Evolutionary conservation across 805 yeast genomes (phyloP).

Genomic region (Zygoascus flipseniorum): DNA sequence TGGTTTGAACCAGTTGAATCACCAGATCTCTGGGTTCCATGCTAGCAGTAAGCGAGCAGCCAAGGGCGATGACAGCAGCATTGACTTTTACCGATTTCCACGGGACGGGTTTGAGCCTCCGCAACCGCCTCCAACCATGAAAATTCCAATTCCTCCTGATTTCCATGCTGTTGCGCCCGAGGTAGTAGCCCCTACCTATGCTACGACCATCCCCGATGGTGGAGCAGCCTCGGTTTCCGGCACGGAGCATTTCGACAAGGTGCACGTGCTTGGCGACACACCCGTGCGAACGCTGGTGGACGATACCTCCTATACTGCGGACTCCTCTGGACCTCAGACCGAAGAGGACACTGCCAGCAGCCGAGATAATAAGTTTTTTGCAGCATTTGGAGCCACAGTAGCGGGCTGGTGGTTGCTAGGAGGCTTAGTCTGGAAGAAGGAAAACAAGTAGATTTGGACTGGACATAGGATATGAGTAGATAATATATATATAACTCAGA

Average conservation of each 20-base stretch:
- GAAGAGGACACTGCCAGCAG: constrained; percentile 7
- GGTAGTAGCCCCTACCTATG: constrained; percentile 7
- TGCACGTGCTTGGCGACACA: constrained; percentile 10
- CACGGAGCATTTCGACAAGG: constrained; percentile 16
- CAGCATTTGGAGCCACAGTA: constrained; percentile 25
- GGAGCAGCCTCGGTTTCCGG: constrained; percentile 19
- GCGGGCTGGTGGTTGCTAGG: constrained; percentile 31
- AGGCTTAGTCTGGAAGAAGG: constrained; percentile 13
- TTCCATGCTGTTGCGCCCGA: constrained; percentile 11
- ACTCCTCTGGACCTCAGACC: constrained; percentile 11
- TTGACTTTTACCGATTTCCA: constrained; percentile 27
- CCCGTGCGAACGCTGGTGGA: constrained; percentile 24
- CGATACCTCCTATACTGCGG: constrained; percentile 7
- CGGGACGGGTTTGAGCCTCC: constrained; percentile 8
- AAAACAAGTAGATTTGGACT: neutral
- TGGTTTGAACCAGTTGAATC: neutral
- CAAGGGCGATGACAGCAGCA: constrained; percentile 28
- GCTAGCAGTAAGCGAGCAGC: constrained; percentile 10
- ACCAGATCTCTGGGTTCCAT: neutral
- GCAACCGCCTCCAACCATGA: constrained; percentile 12
- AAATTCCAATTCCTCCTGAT: constrained; percentile 27
- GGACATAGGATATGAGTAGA: neutral
- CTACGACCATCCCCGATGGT: constrained; percentile 13
- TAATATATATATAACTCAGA: neutral
- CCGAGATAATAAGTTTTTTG: constrained; percentile 27